Evolutionary conservation across 768 basidiomycete genomes (phyloP).

Genomic region (Neoboletus subvelutipes): DNA sequence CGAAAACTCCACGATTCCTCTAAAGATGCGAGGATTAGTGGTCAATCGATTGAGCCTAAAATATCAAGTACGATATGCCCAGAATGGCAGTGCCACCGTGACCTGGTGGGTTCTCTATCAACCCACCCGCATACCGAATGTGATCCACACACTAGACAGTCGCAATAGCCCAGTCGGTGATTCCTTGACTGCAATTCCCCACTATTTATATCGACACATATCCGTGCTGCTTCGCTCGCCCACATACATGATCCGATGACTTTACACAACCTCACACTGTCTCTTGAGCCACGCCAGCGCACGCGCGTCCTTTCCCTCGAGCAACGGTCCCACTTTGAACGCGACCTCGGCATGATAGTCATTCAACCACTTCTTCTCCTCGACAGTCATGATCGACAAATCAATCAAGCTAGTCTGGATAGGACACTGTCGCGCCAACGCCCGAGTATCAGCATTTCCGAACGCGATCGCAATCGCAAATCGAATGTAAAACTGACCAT

Average conservation of each 20-base stretch:
- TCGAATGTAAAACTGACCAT: constrained; percentile 53
- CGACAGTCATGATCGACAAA: constrained; percentile 50
- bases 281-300: constrained; percentile 26
- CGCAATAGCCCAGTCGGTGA: too few species aligned
- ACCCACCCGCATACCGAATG: too few species aligned
- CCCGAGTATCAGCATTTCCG: background rate
- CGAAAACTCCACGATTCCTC: background rate
- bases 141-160: background rate
- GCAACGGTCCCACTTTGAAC: constrained; percentile 53
- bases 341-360: constrained; percentile 74
- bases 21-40: too few species aligned
- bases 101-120: too few species aligned
- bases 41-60: too few species aligned
- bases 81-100: background rate
- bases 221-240: background rate
- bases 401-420: constrained; percentile 86
- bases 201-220: too few species aligned
- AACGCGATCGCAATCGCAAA: background rate
- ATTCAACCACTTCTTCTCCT: constrained; percentile 84
- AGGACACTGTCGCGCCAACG: constrained; percentile 51
- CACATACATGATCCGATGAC: background rate
- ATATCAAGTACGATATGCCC: background rate
- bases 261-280: constrained; percentile 16
- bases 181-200: background rate
- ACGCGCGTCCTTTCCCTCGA: constrained; percentile 40